Base-by-base conservation (phyloP, 495 filamentous ascomycete genomes). In the Penicillium waksmanii region DNA sequence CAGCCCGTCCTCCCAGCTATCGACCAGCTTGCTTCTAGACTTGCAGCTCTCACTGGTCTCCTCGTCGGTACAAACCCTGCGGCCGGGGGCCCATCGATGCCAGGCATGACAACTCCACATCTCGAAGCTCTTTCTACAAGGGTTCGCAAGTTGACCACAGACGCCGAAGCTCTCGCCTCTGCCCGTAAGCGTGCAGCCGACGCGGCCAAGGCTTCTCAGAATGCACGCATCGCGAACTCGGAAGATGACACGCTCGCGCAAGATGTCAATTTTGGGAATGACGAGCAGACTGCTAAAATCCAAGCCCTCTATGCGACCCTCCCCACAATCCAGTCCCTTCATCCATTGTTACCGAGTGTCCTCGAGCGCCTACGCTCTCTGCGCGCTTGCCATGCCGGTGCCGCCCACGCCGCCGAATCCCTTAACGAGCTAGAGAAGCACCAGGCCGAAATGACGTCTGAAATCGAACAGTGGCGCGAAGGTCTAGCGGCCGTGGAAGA, bases 231-330 rank as follows among this genome's bases (percentile, higher is more conserved):
- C 51, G 73, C 82, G 18, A 72, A 80, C 67, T 51, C 63, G 64
- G 53, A 74, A 65, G 54, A 74, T 36, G 58, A 63, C 11, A 58
- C 58, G 13, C 64, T 59, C 10, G 63, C 64, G 8, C 67, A 73
- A 13, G 75, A 75, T 12, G 66, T 67, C 35, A 67, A 68, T 6
- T 57, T 70, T 5, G 64, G 65, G 10, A 64, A 80, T 55, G 81
- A 85, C 35, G 91, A 96, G 66, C 85, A 91, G 62, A 82, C 83
- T 17, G 83, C 91, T 42, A 96, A 96, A 71, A 89, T 98, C 69
- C 94, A 96, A 65, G 93, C 93, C 3, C 84, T 99, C 3, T 98
- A 97, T 72, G 88, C 88, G 2, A 91, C 91, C 15, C 82, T 99
- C 5, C 87, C 91, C 6, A 94, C 91, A 11, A 96, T 99, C 61